Base-by-base conservation (phyloP, 306 rosid species). In the Gynostemma pentaphyllum region DNA sequence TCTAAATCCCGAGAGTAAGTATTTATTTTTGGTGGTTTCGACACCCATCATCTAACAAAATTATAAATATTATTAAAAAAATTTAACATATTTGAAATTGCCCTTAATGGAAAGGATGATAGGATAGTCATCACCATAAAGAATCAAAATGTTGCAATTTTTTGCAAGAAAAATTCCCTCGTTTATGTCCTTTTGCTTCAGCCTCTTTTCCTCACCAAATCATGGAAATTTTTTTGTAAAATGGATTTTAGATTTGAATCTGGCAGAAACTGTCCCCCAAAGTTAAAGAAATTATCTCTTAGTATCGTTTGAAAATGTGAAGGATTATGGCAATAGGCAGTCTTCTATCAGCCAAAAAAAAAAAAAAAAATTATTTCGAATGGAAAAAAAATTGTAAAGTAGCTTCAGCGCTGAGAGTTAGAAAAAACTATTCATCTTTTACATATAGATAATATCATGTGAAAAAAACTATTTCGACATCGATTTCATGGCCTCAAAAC, bases 81-180 rank as follows among this genome's bases (percentile, higher is more conserved):
- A n/a, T n/a, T n/a, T n/a, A n/a, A n/a, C n/a, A n/a, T n/a, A n/a
- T n/a, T n/a, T n/a, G n/a, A n/a, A n/a, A n/a, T n/a, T n/a, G n/a
- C n/a, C n/a, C n/a, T n/a, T 26, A 2, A 42, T 12, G 30, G 28
- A 4, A 19, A 3, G 4, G 53, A 40, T 0, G 40, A 55, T 2
- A 40, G 72, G 44, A 29, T 72, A 28, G 18, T 72, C 5, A 72
- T 72, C 62, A 57, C 68, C 5, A 48, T 68, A 0, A 1, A 67
- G 26, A 45, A 0, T 23, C 0, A 26, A 26, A 2, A 37, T 19
- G 55, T 41, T 10, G 68, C 68, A 3, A 6, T 27, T 0, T 57
- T 16, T 32, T 32, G 37, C 37, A 32, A 32, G 57, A 59, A 4
- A 0, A 45, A 59, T 11, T 19, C 62, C 16, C 14, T 13, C 34